These are phyloP conservation scores for Leccinum ochraceum DNA, from an alignment of 768 basidiomycete species.

Conservation along the genomic window DNA sequence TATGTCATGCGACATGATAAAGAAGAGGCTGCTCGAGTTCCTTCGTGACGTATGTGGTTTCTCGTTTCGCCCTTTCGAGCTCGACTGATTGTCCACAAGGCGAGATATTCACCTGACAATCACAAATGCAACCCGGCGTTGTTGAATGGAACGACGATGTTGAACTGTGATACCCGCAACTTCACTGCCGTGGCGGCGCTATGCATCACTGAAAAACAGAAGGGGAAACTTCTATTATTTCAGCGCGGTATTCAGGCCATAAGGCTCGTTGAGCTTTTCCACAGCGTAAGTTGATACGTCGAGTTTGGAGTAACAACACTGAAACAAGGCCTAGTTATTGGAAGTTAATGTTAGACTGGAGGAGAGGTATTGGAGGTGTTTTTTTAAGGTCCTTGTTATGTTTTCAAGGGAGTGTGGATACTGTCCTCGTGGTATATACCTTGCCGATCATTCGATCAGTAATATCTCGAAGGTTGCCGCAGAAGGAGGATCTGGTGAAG, in stretches of 20 bases:
- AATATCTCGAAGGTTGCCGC: background rate
- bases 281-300: conserved; percentile 19
- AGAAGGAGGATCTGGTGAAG: conserved; percentile 23
- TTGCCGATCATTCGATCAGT: conserved; percentile 8
- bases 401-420: conserved; percentile 21
- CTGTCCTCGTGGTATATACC: conserved; percentile 22
- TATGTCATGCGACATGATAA: conserved; percentile 14
- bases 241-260: background rate
- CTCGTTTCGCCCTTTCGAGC: background rate
- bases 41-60: conserved; percentile 17
- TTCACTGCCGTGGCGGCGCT: conserved; percentile 18
- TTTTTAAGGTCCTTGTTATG: conserved; percentile 20
- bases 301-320: background rate
- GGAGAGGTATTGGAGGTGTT: conserved; percentile 18
- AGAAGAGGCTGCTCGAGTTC: conserved; percentile 11
- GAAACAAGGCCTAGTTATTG: conserved; percentile 22
- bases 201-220: conserved; percentile 12
- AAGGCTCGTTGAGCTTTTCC: conserved; percentile 26
- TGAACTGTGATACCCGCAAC: conserved; percentile 22
- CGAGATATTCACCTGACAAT: conserved; percentile 1
- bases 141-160: conserved; percentile 16
- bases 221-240: conserved; percentile 3
- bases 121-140: conserved; percentile 30
- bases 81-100: conserved; percentile 17
- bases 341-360: conserved; percentile 17